These are phyloP conservation scores for Nemania bipapillata DNA, from an alignment of 2,329 filamentous ascomycete species.

Conservation along the genomic window DNA sequence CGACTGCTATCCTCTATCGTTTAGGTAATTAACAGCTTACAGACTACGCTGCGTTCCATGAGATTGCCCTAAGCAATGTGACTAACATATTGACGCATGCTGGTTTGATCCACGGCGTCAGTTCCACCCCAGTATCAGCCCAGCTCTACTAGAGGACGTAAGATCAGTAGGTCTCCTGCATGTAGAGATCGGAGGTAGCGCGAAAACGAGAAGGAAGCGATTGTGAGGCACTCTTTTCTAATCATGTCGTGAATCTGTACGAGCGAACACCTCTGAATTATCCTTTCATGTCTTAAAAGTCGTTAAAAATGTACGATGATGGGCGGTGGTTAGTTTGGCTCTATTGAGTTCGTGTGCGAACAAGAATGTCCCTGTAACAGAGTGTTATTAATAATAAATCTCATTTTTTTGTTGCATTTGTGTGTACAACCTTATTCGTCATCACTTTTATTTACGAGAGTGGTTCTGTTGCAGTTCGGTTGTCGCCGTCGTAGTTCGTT, in stretches of 20 bases:
- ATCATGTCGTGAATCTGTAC: neutral
- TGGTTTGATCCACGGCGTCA: conserved; percentile 17
- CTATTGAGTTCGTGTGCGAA: neutral
- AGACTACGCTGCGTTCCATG: conserved; percentile 25
- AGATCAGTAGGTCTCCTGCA: neutral
- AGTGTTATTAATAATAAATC: neutral
- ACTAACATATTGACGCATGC: conserved; percentile 19
- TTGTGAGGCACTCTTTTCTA: neutral
- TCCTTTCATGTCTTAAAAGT: neutral
- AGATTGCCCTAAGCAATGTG: conserved; percentile 23
- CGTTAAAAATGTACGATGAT: neutral
- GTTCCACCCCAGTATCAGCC: conserved; percentile 18
- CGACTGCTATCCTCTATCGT: no score
- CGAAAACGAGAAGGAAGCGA: neutral
- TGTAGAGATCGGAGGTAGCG: neutral
- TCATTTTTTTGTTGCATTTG: neutral
- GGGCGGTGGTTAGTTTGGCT: neutral
- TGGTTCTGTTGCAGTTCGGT: no score
- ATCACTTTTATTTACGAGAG: no score
- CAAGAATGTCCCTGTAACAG: neutral
- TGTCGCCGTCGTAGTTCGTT: no score
- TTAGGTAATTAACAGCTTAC: neutral
- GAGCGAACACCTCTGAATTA: neutral
- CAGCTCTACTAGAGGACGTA: conserved; percentile 17
- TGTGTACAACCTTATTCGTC: no score